These are phyloP conservation scores for Sanghuangporus baumii DNA, from an alignment of 1,284 basidiomycete genomes.

Conservation along the genomic window DNA sequence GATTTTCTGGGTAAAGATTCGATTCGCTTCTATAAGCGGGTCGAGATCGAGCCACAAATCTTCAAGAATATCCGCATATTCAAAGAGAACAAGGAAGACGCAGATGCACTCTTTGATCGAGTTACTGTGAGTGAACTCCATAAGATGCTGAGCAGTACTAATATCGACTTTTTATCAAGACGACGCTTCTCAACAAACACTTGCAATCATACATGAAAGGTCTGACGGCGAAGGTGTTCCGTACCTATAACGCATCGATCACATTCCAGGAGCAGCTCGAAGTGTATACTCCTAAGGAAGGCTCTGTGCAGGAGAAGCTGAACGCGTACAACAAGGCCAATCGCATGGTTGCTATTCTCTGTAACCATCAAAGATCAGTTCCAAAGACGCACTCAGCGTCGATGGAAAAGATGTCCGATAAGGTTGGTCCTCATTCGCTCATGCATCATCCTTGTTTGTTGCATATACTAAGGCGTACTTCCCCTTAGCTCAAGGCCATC, in stretches of 20 bases:
- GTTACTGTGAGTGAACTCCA: constrained; percentile 59
- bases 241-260: constrained; percentile 96
- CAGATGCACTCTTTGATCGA: constrained; percentile 92
- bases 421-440: constrained; percentile 43
- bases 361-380: constrained; percentile 94
- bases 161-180: constrained; percentile 42
- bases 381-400: constrained; percentile 88
- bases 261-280: constrained; percentile 90
- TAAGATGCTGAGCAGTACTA: neutral
- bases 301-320: constrained; percentile 85
- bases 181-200: constrained; percentile 82
- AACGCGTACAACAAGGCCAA: constrained; percentile 95
- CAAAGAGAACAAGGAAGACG: constrained; percentile 84
- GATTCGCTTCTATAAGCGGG: constrained; percentile 91
- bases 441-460: no score
- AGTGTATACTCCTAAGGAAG: constrained; percentile 63
- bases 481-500: constrained; percentile 58
- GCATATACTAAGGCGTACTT: neutral
- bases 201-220: constrained; percentile 91
- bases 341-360: constrained; percentile 90
- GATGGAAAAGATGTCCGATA: constrained; percentile 89
- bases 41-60: constrained; percentile 81
- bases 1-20: constrained; percentile 98
- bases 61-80: constrained; percentile 90
- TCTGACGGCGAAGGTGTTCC: constrained; percentile 95